These are phyloP conservation scores for Marasmius oreades DNA, from an alignment of 1,284 basidiomycete genomes.

Conservation along the genomic window DNA sequence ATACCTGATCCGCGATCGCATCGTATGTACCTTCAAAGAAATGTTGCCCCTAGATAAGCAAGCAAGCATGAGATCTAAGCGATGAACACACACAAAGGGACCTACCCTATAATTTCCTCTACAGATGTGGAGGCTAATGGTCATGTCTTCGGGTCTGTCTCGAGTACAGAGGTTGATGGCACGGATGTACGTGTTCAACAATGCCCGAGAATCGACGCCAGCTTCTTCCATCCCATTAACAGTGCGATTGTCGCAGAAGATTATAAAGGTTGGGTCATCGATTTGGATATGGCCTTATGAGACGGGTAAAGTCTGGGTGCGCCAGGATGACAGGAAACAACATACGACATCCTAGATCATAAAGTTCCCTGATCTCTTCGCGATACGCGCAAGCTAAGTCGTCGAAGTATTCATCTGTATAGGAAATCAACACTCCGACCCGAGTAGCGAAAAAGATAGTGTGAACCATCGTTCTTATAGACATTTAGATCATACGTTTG, in stretches of 20 bases:
- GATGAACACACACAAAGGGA: background rate
- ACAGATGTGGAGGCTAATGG: conserved; percentile 71
- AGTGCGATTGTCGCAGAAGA: conserved; percentile 63
- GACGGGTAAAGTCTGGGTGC: too few relatives aligned
- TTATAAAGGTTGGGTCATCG: conserved; percentile 70
- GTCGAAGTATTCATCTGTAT: conserved; percentile 65
- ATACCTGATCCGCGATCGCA: conserved; percentile 71
- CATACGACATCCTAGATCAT: conserved; percentile 69
- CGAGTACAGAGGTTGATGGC: conserved; percentile 67
- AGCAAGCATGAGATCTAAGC: background rate
- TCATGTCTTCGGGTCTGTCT: conserved; percentile 61
- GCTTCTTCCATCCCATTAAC: conserved; percentile 58
- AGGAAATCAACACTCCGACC: conserved; percentile 3
- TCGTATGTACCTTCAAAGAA: conserved; percentile 76
- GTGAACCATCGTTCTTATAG: conserved; percentile 55
- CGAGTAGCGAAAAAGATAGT: conserved; percentile 8
- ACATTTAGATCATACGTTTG: conserved; percentile 54
- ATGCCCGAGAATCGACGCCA: conserved; percentile 56
- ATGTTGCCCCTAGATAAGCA: conserved; percentile 42
- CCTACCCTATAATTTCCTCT: conserved; percentile 71
- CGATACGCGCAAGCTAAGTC: conserved; percentile 71
- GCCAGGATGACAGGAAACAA: conserved; percentile 6
- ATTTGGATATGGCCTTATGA: conserved; percentile 62
- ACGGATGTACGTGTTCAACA: conserved; percentile 67
- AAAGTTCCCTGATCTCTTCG: conserved; percentile 69